Evolutionary conservation across 129 eudicot genomes (phyloP).

Genomic region (Artemisia tridentata): DNA sequence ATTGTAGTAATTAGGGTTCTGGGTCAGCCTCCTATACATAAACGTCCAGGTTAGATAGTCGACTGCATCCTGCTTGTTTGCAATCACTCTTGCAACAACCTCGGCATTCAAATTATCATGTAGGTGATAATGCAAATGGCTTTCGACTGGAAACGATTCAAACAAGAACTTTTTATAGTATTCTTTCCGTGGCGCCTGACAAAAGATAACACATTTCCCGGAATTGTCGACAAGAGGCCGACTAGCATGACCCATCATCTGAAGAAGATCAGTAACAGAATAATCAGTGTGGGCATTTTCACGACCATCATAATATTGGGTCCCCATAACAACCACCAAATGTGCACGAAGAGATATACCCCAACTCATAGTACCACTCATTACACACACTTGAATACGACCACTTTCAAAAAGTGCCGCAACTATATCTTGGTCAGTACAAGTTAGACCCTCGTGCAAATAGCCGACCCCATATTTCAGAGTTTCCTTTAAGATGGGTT

Average conservation of each 20-base stretch:
- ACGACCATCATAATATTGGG: constrained; percentile 80
- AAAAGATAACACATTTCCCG: constrained; percentile 83
- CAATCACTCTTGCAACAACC: constrained; percentile 63
- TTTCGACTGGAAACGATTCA: constrained; percentile 87
- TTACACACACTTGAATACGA: constrained; percentile 83
- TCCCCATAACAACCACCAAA: constrained; percentile 92
- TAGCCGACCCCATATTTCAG: constrained; percentile 80
- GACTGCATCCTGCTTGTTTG: constrained; percentile 87
- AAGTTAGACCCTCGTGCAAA: constrained; percentile 71
- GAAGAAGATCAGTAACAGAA: constrained; percentile 87
- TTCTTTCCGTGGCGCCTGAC: constrained; percentile 90
- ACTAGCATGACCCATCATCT: constrained; percentile 95
- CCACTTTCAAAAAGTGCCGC: constrained; percentile 75
- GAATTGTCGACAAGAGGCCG: constrained; percentile 85
- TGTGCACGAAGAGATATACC: constrained; percentile 86
- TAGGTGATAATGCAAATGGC: constrained; percentile 77
- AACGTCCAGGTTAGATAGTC: constrained; percentile 93
- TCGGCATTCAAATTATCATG: constrained; percentile 90
- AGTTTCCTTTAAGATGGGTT: constrained; percentile 72
- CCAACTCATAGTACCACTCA: constrained; percentile 94
- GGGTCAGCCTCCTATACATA: constrained; percentile 90
- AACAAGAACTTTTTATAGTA: constrained; percentile 81
- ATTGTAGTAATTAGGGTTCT: constrained; percentile 85
- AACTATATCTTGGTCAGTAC: constrained; percentile 80
- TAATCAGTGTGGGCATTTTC: constrained; percentile 93